phyloP scores from a whole-genome alignment of 306 rosid genomes.

The Gastrolobium villosum region DNA sequence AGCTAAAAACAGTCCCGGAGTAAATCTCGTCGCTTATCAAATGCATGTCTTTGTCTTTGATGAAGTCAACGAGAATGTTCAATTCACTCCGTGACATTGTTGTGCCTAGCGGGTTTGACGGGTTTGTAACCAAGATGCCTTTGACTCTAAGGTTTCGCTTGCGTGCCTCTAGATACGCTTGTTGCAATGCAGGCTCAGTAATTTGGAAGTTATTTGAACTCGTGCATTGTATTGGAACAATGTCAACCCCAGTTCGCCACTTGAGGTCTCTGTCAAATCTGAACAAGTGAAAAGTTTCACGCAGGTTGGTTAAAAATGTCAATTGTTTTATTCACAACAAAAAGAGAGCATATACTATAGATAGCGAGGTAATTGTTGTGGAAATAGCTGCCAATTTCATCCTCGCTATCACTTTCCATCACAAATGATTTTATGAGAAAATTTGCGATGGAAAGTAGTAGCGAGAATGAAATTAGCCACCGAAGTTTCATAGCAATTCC shows the following conservation, averaged over 20 bases:
- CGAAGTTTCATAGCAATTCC: too few relatives aligned
- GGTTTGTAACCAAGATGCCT: constrained; percentile 85
- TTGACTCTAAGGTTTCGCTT: constrained; percentile 73
- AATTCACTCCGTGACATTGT: constrained; percentile 66
- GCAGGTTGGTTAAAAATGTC: too few relatives aligned
- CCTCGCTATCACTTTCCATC: too few relatives aligned
- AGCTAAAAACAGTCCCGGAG: constrained; percentile 81
- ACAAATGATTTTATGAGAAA: too few relatives aligned
- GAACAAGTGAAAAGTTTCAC: background rate
- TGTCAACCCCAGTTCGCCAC: constrained; percentile 85
- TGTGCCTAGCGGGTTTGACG: constrained; percentile 93
- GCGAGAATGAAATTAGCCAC: too few relatives aligned
- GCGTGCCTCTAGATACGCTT: constrained; percentile 67
- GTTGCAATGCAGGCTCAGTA: constrained; percentile 62
- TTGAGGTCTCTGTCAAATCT: constrained; percentile 90
- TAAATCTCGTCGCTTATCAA: constrained; percentile 89
- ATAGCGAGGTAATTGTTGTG: too few relatives aligned
- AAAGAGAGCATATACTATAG: too few relatives aligned
- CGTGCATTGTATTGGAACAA: constrained; percentile 81
- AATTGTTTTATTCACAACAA: too few relatives aligned
- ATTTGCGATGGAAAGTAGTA: too few relatives aligned
- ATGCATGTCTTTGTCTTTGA: constrained; percentile 63
- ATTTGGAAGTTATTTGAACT: constrained; percentile 79
- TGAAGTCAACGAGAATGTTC: constrained; percentile 68
- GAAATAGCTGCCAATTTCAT: too few relatives aligned